A percentile compares a stretch with the other conserved stretches of the same genome.
Conservation (phyloP, 2,329 filamentous ascomycete genomes). For the Lasiodiplodia citricola region DNA sequence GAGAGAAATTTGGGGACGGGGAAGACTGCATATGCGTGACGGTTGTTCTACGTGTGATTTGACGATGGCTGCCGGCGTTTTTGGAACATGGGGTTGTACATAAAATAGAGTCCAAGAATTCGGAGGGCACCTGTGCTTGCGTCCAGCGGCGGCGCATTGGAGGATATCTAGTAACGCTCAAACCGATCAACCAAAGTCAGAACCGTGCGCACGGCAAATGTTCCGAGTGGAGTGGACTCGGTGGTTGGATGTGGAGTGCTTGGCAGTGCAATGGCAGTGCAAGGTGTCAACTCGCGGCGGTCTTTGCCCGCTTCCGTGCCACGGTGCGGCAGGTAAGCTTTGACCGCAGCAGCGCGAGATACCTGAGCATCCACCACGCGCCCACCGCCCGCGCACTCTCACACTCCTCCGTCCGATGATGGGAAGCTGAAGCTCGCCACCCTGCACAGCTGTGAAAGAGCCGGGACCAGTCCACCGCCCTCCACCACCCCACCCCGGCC, state of each 20-base stretch:
- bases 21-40: conserved; percentile 6
- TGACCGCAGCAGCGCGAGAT: conserved; percentile 1
- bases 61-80: conserved; percentile 16
- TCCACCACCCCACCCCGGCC: not conserved
- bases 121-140: not conserved
- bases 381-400: conserved; percentile 10
- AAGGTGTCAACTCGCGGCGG: conserved; percentile 16
- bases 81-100: conserved; percentile 10
- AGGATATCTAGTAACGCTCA: not conserved
- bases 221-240: not conserved
- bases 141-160: not conserved
- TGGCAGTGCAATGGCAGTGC: conserved; percentile 11
- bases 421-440: conserved; percentile 10
- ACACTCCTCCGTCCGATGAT: conserved; percentile 20
- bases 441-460: conserved; percentile 22
- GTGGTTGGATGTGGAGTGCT: not conserved
- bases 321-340: conserved; percentile 1
- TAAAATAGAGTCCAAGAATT: conserved; percentile 18
- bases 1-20: not conserved
- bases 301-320: conserved; percentile 10
- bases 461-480: not conserved
- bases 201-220: not conserved
- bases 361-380: conserved; percentile 20
- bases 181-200: not conserved
- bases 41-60: conserved; percentile 1